These are phyloP conservation scores for Penicillium ucsense DNA, from an alignment of 495 filamentous ascomycete genomes.

Conservation along the genomic window DNA sequence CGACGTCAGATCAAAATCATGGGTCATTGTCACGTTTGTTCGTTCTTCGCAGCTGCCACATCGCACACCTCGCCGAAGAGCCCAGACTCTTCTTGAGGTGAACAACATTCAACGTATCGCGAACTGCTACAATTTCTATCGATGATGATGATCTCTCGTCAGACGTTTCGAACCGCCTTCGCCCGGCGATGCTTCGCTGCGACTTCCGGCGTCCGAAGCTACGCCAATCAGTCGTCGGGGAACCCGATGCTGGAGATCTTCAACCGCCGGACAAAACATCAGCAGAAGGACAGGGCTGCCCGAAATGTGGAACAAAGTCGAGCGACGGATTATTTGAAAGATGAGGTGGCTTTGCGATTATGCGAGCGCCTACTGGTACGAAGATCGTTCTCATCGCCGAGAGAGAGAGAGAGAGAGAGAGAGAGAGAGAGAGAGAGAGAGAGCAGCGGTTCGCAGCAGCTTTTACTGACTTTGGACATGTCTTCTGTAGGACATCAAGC, in stretches of 20 bases:
- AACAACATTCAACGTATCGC: too few species aligned
- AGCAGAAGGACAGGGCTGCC: slow-evolving; percentile 84
- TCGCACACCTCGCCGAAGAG: slow-evolving; percentile 3
- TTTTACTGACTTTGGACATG: slow-evolving; percentile 4
- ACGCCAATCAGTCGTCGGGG: slow-evolving; percentile 68
- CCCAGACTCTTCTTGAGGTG: neutral
- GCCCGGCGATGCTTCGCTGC: slow-evolving; percentile 10
- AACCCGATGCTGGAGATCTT: slow-evolving; percentile 80
- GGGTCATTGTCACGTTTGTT: neutral
- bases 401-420: too few species aligned
- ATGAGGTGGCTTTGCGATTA: slow-evolving; percentile 78
- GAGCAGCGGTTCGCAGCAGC: too few species aligned
- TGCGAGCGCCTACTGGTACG: slow-evolving; percentile 77
- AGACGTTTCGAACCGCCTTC: slow-evolving; percentile 14
- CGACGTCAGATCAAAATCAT: slow-evolving; percentile 26
- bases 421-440: too few species aligned
- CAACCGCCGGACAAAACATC: slow-evolving; percentile 73
- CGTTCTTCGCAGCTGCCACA: slow-evolving; percentile 5
- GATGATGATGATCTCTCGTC: slow-evolving; percentile 19
- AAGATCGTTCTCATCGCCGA: neutral
- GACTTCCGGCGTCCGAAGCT: slow-evolving; percentile 34
- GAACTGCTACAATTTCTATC: too few species aligned
- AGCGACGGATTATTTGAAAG: slow-evolving; percentile 79
- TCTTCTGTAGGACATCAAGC: slow-evolving; percentile 69
- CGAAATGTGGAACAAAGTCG: slow-evolving; percentile 58